These are phyloP conservation scores for Exophiala sideris DNA, from an alignment of 2,329 filamentous ascomycete genomes.

Conservation along the genomic window DNA sequence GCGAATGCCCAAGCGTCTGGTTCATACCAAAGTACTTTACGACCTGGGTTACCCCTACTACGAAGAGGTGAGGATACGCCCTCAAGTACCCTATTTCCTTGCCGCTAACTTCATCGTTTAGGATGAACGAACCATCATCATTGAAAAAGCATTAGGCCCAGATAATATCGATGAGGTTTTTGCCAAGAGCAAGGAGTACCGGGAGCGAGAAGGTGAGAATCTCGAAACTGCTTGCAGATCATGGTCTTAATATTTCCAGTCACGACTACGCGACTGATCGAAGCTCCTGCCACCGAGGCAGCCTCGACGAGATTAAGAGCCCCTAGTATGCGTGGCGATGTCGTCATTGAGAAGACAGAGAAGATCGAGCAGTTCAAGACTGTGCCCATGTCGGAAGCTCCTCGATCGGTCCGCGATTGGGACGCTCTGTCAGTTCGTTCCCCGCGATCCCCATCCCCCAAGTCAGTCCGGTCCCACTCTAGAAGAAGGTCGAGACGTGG, in stretches of 20 bases:
- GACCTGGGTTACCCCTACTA: slow-evolving; percentile 83
- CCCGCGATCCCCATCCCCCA: slow-evolving; percentile 25
- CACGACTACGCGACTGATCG: slow-evolving; percentile 31
- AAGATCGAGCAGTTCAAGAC: slow-evolving; percentile 23
- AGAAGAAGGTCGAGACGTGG: slow-evolving; percentile 22
- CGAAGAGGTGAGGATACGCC: slow-evolving; percentile 64
- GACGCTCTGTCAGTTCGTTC: slow-evolving; percentile 29
- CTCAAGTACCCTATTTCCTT: neutral
- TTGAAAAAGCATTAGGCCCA: slow-evolving; percentile 80
- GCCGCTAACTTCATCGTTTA: slow-evolving; percentile 42
- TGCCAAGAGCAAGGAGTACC: slow-evolving; percentile 74
- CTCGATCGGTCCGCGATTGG: slow-evolving; percentile 34
- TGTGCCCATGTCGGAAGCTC: slow-evolving; percentile 29
- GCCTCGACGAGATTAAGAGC: slow-evolving; percentile 11
- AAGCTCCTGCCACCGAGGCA: slow-evolving; percentile 28
- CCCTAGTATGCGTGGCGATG: slow-evolving; percentile 41
- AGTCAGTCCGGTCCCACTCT: slow-evolving; percentile 33
- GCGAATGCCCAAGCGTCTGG: slow-evolving; percentile 74
- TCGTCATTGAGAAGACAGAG: slow-evolving; percentile 23
- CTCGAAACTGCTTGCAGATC: slow-evolving; percentile 3
- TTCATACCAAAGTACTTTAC: slow-evolving; percentile 74
- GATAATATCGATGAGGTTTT: slow-evolving; percentile 90
- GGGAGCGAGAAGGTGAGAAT: slow-evolving; percentile 27
- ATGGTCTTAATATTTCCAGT: slow-evolving; percentile 14
- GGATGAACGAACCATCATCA: slow-evolving; percentile 71